Percentiles rank a stretch among this genome's conserved stretches.
phyloP scores from a whole-genome alignment of 495 filamentous ascomycete genomes.

The Podospora conica region DNA sequence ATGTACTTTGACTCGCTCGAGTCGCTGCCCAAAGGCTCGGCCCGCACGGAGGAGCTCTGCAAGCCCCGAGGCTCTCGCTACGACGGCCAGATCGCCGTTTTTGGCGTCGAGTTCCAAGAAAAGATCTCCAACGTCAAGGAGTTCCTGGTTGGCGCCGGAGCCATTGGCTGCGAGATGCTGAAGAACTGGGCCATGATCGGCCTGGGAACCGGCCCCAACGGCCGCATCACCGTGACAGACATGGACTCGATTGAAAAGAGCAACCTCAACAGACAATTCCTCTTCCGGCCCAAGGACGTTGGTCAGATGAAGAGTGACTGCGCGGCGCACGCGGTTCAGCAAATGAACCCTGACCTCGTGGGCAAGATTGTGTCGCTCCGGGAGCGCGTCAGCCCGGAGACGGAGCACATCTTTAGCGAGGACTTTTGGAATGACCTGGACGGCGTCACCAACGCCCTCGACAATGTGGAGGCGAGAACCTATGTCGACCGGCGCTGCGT shows the following conservation, averaged over 20 bases:
- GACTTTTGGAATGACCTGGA: conserved; percentile 88
- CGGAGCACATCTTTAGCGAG: conserved; percentile 92
- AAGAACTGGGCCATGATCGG: conserved; percentile 99
- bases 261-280: conserved; percentile 96
- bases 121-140: conserved; percentile 82
- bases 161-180: conserved; percentile 97
- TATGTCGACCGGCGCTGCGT: conserved; percentile 98
- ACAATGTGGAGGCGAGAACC: conserved; percentile 95
- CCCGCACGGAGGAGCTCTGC: conserved; percentile 81
- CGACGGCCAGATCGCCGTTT: conserved; percentile 95
- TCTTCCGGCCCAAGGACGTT: conserved; percentile 92
- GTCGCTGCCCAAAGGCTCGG: conserved; percentile 68
- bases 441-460: conserved; percentile 91
- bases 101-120: conserved; percentile 88
- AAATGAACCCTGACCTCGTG: conserved; percentile 89
- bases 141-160: conserved; percentile 94
- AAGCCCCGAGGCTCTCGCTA: conserved; percentile 77
- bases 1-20: conserved; percentile 97
- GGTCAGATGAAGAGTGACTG: conserved; percentile 96
- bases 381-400: conserved; percentile 88
- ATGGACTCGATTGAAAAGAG: conserved; percentile 99
- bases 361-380: conserved; percentile 78
- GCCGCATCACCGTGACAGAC: conserved; percentile 86
- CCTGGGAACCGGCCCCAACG: conserved; percentile 78
- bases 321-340: conserved; percentile 77